A percentile compares a stretch with the other conserved stretches of the same genome.
These are phyloP conservation scores for Arthromyces matolae DNA, from an alignment of 768 basidiomycete species.

Conservation along the genomic window DNA sequence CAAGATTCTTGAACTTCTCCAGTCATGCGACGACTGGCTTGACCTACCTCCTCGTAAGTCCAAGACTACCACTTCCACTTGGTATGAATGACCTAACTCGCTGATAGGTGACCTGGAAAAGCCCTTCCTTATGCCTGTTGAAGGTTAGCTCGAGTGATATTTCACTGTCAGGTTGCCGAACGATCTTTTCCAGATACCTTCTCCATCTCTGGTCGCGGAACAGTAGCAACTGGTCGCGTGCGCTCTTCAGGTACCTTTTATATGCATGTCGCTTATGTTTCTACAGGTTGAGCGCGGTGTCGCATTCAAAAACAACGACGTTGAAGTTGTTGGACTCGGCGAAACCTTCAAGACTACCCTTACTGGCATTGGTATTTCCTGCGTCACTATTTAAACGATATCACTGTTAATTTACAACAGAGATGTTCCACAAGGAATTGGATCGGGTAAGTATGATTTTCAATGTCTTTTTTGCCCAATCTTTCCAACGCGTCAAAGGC, in stretches of 20 bases:
- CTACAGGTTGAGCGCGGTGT: conserved; percentile 85
- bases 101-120: conserved; percentile 87
- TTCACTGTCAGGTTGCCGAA: neutral
- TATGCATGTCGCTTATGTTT: conserved; percentile 1
- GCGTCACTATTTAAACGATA: neutral
- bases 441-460: conserved; percentile 65
- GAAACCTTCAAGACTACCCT: conserved; percentile 82
- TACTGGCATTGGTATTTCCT: conserved; percentile 79
- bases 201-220: conserved; percentile 97
- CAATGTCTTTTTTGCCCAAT: neutral
- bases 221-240: conserved; percentile 92
- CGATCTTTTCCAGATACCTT: conserved; percentile 61
- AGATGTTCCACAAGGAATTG: conserved; percentile 99
- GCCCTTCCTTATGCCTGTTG: conserved; percentile 94
- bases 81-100: neutral
- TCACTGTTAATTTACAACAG: conserved; percentile 36
- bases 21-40: conserved; percentile 91
- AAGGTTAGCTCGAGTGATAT: conserved; percentile 45
- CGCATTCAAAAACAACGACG: conserved; percentile 86
- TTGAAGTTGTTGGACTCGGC: conserved; percentile 90
- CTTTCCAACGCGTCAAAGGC: conserved; percentile 45
- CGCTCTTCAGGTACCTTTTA: conserved; percentile 20
- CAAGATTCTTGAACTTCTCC: conserved; percentile 79
- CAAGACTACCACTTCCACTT: neutral
- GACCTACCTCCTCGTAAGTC: conserved; percentile 84